Base-by-base conservation (phyloP, 148 eudicot genomes). In the Diospyros lotus region DNA sequence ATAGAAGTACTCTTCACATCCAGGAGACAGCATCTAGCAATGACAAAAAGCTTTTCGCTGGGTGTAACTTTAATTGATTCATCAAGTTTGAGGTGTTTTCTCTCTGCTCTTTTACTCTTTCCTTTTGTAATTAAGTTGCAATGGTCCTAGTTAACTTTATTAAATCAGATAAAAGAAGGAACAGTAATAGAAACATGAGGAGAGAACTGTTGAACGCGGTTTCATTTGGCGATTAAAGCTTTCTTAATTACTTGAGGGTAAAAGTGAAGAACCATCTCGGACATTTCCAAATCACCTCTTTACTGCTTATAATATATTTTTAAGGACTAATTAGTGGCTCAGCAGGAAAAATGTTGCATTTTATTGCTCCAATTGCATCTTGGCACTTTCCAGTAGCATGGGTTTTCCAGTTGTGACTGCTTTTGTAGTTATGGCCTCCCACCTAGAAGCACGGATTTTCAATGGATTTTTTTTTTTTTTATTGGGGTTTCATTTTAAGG, bases 11-110 rank as follows among this genome's bases (percentile, higher is more conserved):
- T 28, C 28, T 28, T 28, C 28, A 28, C 28, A 13, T 73, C 15
- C 44, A 18, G 75, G 64, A 61, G 66, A 73, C 75, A 73, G 67
- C 75, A 61, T 73, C 67, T 64, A 60, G 18, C 75, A 72, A 58
- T 46, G 63, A 9, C 50, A 51, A 71, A 58, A 45, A 54, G 18
- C 38, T 73, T 46, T 61, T 46, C 48, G 45, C 48, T 48, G 15
- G 10, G 51, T 28, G 5, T 51, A 72, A 73, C 75, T 73, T 45
- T 59, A 14, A 3, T 59, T 72, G 75, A 60, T 59, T 61, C 75
- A 73, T 48, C 52, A 73, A 39, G 43, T 71, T 42, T 54, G 28
- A 52, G 67, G 61, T 28, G 28, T 60, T 69, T 60, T 58, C 54
- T 46, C 43, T 68, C 43, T 68, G 5, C 51, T 11, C 11, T 64